A percentile compares a stretch with the other conserved stretches of the same genome.
These are phyloP conservation scores for Aspergillus bombycis DNA, from an alignment of 2,329 filamentous ascomycete species.

Conservation along the genomic window DNA sequence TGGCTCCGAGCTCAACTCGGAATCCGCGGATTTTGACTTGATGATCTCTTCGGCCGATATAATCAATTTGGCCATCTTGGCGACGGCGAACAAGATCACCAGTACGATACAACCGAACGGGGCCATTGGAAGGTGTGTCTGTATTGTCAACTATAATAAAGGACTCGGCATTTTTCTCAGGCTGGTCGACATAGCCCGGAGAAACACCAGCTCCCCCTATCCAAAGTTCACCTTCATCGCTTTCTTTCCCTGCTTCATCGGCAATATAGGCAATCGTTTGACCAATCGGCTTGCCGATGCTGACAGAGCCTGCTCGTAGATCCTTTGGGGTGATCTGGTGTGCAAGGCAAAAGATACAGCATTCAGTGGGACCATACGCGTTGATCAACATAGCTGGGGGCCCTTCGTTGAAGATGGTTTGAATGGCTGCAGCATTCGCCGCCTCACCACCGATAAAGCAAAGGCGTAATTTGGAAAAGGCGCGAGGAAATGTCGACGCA, in stretches of 20 bases:
- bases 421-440: no score
- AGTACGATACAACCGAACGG: slow-evolving; percentile 74
- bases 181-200: slow-evolving; percentile 67
- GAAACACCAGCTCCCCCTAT: slow-evolving; percentile 62
- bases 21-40: slow-evolving; percentile 92
- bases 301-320: slow-evolving; percentile 31
- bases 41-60: slow-evolving; percentile 73
- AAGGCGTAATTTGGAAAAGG: no score
- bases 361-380: no score
- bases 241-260: slow-evolving; percentile 16
- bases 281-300: slow-evolving; percentile 35
- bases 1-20: slow-evolving; percentile 84
- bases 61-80: slow-evolving; percentile 62
- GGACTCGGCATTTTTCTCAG: slow-evolving; percentile 66
- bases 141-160: slow-evolving; percentile 71
- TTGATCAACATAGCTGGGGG: no score
- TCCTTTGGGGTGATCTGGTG: no score
- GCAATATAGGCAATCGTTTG: slow-evolving; percentile 14
- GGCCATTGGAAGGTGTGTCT: slow-evolving; percentile 52
- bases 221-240: slow-evolving; percentile 24
- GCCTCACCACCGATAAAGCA: no score
- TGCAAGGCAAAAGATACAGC: no score
- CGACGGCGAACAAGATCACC: slow-evolving; percentile 72
- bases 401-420: no score
- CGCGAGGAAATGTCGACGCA: no score